Evolutionary conservation across 1,284 basidiomycete genomes (phyloP), one percentile per base, ranked within the genome.

Genomic region (Entoloma clypeatum): DNA sequence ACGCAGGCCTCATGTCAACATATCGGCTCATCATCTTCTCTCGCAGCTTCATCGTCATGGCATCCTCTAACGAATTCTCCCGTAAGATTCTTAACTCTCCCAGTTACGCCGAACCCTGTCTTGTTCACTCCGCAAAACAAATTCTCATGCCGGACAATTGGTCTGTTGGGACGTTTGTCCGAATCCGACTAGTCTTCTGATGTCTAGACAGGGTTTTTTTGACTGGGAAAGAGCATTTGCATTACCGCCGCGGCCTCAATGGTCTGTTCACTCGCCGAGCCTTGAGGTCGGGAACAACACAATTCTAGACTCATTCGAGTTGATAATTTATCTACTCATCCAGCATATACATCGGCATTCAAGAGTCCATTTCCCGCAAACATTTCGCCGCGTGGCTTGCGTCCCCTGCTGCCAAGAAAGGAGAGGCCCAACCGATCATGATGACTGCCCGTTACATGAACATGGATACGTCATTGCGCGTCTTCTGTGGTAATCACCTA

Each of bases 391-490:
- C 70, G 52, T 95, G 92, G 92, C 74, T 89, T 30, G 67, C 66
- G n/a, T n/a, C n/a, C n/a, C 65, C 67, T 1, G 69, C 75, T 18
- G 68, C 71, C 22, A 65, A 69, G 37, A 66, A 74, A 43, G 52
- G 73, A 1, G 61, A 71, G 1, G 71, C 84, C 16, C 68, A 77
- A 53, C 67, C 79, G 4, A 88, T 94, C 72, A 96, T 96, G 93
- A 84, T 88, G 79, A 77, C 74, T 24, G 86, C 92, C 61, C 90
- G 96, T 47, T 81, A 89, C 59, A 73, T 97, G 52, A 99, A 99
- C 73, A 98, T 99, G 94, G 89, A 94, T 52, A 95, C 93, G 3
- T 98, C 94, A 8, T 81, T 99, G 22, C 81, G 84, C 39, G 95
- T 98, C 43, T 99, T 99, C 69, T 91, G 94, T 58, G 95, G 95